Percentiles rank a stretch among this genome's conserved stretches.
Evolutionary conservation across 2,329 filamentous ascomycete genomes (phyloP).

Genomic region (Epichloe amarillans): DNA sequence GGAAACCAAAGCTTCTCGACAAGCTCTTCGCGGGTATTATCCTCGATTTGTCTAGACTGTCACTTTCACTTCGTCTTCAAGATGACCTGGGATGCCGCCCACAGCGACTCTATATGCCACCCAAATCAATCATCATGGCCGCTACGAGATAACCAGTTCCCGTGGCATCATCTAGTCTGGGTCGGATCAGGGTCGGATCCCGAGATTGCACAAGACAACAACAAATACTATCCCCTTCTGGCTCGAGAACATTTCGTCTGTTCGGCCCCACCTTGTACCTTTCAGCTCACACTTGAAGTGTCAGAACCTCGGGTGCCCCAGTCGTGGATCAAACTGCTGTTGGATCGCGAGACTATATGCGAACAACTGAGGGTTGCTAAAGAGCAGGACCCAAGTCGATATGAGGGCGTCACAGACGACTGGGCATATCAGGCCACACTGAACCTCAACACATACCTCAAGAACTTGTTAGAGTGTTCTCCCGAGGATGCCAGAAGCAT

Average conservation of each 20-base stretch:
- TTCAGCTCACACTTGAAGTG: constrained; percentile 33
- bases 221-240: constrained; percentile 26
- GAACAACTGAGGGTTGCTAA: constrained; percentile 26
- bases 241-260: constrained; percentile 27
- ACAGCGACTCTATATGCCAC: constrained; percentile 18
- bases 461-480: constrained; percentile 30
- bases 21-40: constrained; percentile 16
- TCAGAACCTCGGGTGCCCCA: constrained; percentile 32
- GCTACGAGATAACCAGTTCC: constrained; percentile 20
- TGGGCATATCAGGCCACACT: constrained; percentile 27
- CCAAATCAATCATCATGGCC: constrained; percentile 21
- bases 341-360: constrained; percentile 30
- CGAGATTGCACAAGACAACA: constrained; percentile 12
- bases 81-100: constrained; percentile 19
- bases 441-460: constrained; percentile 38
- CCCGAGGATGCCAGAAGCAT: constrained; percentile 30
- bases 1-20: constrained; percentile 25
- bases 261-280: constrained; percentile 27
- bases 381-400: constrained; percentile 34
- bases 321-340: constrained; percentile 29
- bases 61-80: constrained; percentile 29
- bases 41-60: constrained; percentile 26
- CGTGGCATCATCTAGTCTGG: constrained; percentile 27
- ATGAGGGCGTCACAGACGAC: constrained; percentile 26
- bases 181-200: constrained; percentile 16